Evolutionary conservation across 164 flowering plant species (phyloP).

Genomic region (Dillenia suffruticosa): DNA sequence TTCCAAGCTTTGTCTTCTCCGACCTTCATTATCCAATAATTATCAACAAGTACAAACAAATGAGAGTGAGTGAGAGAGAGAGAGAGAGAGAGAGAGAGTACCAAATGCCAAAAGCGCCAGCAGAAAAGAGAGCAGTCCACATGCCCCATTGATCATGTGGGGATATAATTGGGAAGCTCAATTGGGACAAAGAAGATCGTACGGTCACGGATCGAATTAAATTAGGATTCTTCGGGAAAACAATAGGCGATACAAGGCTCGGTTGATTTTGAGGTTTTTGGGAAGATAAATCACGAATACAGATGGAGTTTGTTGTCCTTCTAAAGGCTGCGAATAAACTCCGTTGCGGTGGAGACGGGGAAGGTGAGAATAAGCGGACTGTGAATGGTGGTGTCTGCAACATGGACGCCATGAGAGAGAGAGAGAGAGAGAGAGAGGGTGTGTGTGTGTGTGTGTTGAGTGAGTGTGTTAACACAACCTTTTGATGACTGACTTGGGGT

Average conservation of each 20-base stretch:
- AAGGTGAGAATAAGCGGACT: no score
- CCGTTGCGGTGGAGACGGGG: no score
- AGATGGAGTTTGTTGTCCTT: no score
- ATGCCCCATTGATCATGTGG: constrained; percentile 88
- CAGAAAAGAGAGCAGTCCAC: constrained; percentile 81
- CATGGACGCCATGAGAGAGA: no score
- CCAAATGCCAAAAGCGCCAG: constrained; percentile 88
- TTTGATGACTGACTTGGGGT: no score
- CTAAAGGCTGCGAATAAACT: no score
- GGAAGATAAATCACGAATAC: no score
- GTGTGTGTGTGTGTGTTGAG: no score
- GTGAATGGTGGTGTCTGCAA: no score
- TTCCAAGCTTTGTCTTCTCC: constrained; percentile 78
- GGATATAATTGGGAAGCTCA: constrained; percentile 62
- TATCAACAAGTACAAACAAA: not conserved
- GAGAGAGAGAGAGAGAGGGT: no score
- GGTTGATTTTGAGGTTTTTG: no score
- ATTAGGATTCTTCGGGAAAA: not conserved
- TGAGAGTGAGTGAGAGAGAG: not conserved
- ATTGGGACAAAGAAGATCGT: constrained; percentile 20
- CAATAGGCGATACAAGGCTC: constrained; percentile 4
- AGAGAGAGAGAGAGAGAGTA: constrained; percentile 9
- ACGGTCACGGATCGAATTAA: constrained; percentile 18
- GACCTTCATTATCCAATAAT: constrained; percentile 47
- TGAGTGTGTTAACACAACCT: no score